Evolutionary conservation across 2,329 filamentous ascomycete genomes (phyloP), one percentile per base, ranked within the genome.

Genomic region (Sporothrix pallida): DNA sequence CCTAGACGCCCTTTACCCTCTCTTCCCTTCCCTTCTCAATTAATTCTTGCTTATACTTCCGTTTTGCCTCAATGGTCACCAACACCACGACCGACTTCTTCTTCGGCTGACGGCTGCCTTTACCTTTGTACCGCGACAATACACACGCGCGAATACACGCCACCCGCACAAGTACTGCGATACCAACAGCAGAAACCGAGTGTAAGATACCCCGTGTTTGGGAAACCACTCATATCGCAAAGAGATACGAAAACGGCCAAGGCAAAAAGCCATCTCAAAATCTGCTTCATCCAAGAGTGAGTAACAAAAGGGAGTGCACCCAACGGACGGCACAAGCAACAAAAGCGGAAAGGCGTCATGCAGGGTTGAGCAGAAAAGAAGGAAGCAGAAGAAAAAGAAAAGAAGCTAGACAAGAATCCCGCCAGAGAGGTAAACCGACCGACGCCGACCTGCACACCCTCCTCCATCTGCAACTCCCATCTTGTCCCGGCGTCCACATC

Each of bases 321-420:
- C 37, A 60, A 58, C 62, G 42, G 31, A 56, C 42, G 58, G 23
- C 56, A 50, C 50, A 72, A 15, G 12, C 17, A 48, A 70, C 75
- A 12, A 75, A 75, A 74, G 65, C 17, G 75, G 74, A 72, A 76
- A 76, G 67, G 74, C 67, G 73, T 42, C 73, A 74, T 75, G 75
- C 74, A 76, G 73, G 75, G 17, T 71, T 74, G 65, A 70, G 44
- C 26, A 74, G 70, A 50, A 70, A 42, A 31, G 23, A 46, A 20
- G 26, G 42, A 48, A 67, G 6, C 52, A 65, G 54, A 72, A 69
- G 68, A n/a, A 60, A 69, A 54, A 37, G 42, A 46, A 72, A 17
- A 48, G 20, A 60, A 60, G 62, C n/a, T n/a, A 46, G 44, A 9
- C 67, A 31, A 26, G 44, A 56, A 52, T 15, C 12, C 44, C 20